phyloP scores from a whole-genome alignment of 164 flowering plant species.

The Kalanchoe fedtschenkoi region DNA sequence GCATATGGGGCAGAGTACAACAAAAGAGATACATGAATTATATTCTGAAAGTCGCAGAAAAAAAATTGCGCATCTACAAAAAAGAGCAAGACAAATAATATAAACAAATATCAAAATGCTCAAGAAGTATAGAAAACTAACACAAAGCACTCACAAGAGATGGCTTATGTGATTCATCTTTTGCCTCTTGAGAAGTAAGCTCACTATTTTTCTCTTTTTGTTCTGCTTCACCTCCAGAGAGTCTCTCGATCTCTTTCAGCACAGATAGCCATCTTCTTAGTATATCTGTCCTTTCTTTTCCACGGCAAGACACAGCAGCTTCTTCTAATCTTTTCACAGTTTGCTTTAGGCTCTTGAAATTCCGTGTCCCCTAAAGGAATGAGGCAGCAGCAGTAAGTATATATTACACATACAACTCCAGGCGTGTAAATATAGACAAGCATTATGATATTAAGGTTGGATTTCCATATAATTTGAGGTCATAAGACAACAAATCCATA shows the following conservation, averaged over 20 bases:
- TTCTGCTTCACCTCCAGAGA: constrained; percentile 18
- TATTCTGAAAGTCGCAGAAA: neutral
- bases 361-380: constrained; percentile 39
- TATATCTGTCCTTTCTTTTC: constrained; percentile 64
- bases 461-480: too few species aligned
- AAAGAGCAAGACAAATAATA: neutral
- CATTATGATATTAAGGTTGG: too few species aligned
- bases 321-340: constrained; percentile 80
- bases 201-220: constrained; percentile 27
- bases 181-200: constrained; percentile 36
- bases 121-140: neutral
- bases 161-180: constrained; percentile 33
- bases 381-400: neutral
- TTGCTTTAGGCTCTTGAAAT: constrained; percentile 42
- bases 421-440: neutral
- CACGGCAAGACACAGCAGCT: constrained; percentile 71
- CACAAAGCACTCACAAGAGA: constrained; percentile 33
- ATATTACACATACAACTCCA: neutral
- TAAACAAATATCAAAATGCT: neutral
- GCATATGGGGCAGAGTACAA: too few species aligned
- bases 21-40: neutral
- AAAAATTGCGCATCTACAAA: neutral
- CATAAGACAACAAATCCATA: too few species aligned
- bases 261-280: constrained; percentile 70
- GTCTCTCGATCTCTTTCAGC: constrained; percentile 53